Evolutionary conservation across 1,284 basidiomycete genomes (phyloP).

Genomic region (Trametes polyzona): DNA sequence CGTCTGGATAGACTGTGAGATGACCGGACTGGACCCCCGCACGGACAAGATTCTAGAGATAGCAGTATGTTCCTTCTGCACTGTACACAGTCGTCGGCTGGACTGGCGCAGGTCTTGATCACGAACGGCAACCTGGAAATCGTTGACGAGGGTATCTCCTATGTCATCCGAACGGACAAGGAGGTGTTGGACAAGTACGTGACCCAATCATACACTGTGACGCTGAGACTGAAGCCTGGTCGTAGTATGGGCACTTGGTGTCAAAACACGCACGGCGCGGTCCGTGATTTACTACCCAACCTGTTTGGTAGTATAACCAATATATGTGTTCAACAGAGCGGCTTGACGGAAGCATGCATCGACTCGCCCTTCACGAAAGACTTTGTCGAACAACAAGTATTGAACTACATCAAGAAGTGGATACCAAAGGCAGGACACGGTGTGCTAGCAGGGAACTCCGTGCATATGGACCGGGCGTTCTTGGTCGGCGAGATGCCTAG

Average conservation of each 20-base stretch:
- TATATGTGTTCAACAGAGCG: conserved; percentile 53
- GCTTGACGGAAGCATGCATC: conserved; percentile 71
- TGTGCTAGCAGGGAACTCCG: conserved; percentile 80
- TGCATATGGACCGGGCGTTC: conserved; percentile 79
- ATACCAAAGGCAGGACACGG: conserved; percentile 63
- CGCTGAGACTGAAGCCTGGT: neutral
- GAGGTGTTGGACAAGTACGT: conserved; percentile 63
- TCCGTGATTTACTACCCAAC: conserved; percentile 35
- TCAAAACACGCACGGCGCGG: conserved; percentile 69
- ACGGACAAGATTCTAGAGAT: conserved; percentile 80
- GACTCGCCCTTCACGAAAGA: conserved; percentile 59
- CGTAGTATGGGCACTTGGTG: conserved; percentile 81
- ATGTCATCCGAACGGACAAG: conserved; percentile 70
- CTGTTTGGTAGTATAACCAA: neutral
- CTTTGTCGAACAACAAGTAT: conserved; percentile 58
- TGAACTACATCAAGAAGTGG: conserved; percentile 77
- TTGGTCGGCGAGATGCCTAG: conserved; percentile 78
- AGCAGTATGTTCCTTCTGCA: conserved; percentile 47
- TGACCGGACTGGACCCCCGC: conserved; percentile 72
- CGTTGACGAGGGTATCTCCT: conserved; percentile 77
- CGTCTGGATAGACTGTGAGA: conserved; percentile 91
- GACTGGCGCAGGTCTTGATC: conserved; percentile 64
- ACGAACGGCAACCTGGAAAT: conserved; percentile 78
- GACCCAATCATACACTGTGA: neutral
- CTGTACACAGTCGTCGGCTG: neutral